Percentiles rank a stretch among this genome's conserved stretches.
These are phyloP conservation scores for Phaffia tasmanica DNA, from an alignment of 768 basidiomycete species.

Conservation along the genomic window DNA sequence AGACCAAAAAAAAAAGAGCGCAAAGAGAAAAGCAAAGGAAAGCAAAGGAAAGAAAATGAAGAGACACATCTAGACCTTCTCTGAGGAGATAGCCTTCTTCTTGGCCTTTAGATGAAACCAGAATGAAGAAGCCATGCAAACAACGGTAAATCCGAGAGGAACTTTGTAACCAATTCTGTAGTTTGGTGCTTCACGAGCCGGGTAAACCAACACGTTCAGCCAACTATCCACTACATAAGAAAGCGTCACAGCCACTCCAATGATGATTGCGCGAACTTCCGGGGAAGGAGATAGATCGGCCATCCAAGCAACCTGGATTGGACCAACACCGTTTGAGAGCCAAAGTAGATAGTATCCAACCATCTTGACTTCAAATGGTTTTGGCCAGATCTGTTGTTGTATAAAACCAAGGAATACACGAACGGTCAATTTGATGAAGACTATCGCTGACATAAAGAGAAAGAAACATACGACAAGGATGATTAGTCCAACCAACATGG, in stretches of 20 bases:
- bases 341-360: constrained; percentile 29
- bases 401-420: neutral
- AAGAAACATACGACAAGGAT: constrained; percentile 14
- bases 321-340: constrained; percentile 29
- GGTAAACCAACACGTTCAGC: constrained; percentile 29
- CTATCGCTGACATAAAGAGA: neutral
- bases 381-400: constrained; percentile 25
- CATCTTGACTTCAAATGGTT: constrained; percentile 28
- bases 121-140: constrained; percentile 14
- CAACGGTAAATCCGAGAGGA: constrained; percentile 24
- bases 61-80: too few species aligned
- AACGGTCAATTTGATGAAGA: neutral
- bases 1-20: too few species aligned
- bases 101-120: too few species aligned
- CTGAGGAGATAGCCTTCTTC: too few species aligned
- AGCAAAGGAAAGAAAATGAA: too few species aligned
- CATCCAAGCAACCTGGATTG: constrained; percentile 31
- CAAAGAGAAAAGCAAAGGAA: too few species aligned
- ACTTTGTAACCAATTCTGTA: constrained; percentile 32
- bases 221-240: neutral
- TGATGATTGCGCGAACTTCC: constrained; percentile 27
- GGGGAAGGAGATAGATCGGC: constrained; percentile 27
- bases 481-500: constrained; percentile 23
- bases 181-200: constrained; percentile 30
- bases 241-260: constrained; percentile 28